Percentiles rank a stretch among this genome's conserved stretches.
Evolutionary conservation across 495 filamentous ascomycete species (phyloP).

Genomic region (Tuber indicum): DNA sequence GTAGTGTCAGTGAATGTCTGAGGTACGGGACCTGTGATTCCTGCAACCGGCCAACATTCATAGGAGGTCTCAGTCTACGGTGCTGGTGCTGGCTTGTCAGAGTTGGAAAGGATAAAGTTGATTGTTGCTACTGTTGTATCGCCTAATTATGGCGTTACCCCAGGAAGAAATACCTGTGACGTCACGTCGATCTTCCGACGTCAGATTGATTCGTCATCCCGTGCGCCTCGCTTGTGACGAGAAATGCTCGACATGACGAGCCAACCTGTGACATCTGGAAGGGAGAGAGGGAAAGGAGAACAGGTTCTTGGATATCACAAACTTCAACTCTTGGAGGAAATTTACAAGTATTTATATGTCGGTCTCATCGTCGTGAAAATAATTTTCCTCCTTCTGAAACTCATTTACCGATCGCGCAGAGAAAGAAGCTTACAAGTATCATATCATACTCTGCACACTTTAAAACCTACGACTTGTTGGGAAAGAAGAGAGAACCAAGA

Average conservation of each 20-base stretch:
- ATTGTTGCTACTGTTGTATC: no score
- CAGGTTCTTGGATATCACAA: background rate
- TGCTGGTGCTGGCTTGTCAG: background rate
- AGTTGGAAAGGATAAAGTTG: background rate
- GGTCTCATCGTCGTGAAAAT: background rate
- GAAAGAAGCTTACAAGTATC: background rate
- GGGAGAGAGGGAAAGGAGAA: background rate
- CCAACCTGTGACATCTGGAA: background rate
- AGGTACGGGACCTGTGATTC: no score
- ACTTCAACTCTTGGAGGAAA: background rate
- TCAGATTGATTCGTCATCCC: background rate
- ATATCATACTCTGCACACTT: background rate
- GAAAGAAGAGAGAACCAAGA: conserved; percentile 16
- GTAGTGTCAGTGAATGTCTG: no score
- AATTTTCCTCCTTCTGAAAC: background rate
- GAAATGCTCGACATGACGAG: background rate
- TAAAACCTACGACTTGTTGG: background rate
- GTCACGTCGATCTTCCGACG: background rate
- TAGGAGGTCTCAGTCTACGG: no score
- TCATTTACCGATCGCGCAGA: background rate
- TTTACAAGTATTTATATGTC: background rate
- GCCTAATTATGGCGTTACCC: background rate
- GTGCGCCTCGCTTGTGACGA: background rate
- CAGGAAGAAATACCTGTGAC: background rate
- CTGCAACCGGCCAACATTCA: no score